Conservation (phyloP, 352 stramenopile species). For the Plasmopara muralis region DNA sequence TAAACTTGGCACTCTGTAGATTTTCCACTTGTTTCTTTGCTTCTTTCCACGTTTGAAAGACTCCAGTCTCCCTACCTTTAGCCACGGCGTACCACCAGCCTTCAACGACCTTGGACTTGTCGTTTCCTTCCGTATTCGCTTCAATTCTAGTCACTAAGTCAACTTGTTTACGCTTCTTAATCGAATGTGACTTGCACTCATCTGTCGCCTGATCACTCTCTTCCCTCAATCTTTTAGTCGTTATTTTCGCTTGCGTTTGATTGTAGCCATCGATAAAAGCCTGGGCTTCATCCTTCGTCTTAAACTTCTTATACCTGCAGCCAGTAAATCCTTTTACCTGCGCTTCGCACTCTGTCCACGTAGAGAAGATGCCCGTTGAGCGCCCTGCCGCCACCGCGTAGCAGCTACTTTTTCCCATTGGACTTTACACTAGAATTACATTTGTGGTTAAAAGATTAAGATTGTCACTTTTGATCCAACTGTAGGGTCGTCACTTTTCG, state of each 20-base stretch:
- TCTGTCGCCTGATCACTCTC: conserved; percentile 8
- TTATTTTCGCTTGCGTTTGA: conserved; percentile 1
- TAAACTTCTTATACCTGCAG: conserved; percentile 63
- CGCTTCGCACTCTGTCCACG: conserved; percentile 40
- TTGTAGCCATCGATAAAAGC: conserved; percentile 32
- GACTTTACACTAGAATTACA: not conserved
- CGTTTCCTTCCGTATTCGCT: not conserved
- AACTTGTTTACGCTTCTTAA: conserved; percentile 14
- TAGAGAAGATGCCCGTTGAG: conserved; percentile 43
- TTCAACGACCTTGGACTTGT: not conserved
- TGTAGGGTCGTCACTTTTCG: too few relatives aligned
- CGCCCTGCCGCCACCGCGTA: conserved; percentile 61
- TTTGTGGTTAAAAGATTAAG: too few relatives aligned
- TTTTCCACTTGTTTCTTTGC: conserved; percentile 48
- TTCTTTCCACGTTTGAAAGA: conserved; percentile 52
- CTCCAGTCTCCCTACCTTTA: conserved; percentile 39
- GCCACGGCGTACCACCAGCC: conserved; percentile 48
- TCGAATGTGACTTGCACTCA: conserved; percentile 1
- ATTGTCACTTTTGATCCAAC: too few relatives aligned
- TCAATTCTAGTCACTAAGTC: not conserved
- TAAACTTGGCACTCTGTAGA: conserved; percentile 44
- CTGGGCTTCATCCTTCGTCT: conserved; percentile 36
- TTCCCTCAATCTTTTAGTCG: conserved; percentile 7
- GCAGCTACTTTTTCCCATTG: conserved; percentile 28
- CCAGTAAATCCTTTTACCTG: conserved; percentile 53